Base-by-base conservation (phyloP, 345 rosid species). In the Camelina sativa region DNA sequence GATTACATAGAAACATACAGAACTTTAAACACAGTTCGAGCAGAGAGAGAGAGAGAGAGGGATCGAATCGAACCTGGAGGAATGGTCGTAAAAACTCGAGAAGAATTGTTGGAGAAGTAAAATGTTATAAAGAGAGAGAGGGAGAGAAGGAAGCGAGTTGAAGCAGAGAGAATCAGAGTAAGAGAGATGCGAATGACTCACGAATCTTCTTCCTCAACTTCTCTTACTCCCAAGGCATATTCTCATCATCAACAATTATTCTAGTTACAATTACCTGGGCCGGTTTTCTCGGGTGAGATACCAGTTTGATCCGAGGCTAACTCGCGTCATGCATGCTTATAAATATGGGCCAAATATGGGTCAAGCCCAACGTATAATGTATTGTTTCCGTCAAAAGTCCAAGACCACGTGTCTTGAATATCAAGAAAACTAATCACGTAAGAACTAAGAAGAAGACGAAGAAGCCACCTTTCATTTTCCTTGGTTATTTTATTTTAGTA, bases 161-260 rank as follows among this genome's bases (percentile, higher is more conserved):
- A 69, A 44, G 30, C 17, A 41, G 62, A 76, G 70, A 37, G 80
- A 56, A 76, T 69, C 61, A 76, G 71, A 71, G 72, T 22, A 0
- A 71, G 63, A 71, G 70, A 76, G 80, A 77, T 77, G 80, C 80
- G 76, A 77, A 77, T 71, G 80, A 77, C 22, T 15, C 30, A 40
- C 6, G 80, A 77, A 77, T 77, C 76, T 77, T 77, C 67, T 64
- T 38, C 76, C 71, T 76, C 30, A 28, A 23, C 25, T 28, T 28
- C 30, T 28, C 30, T 28, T 28, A 28, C 30, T 28, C 30, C 5
- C 30, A 28, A 28, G 30, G 30, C 30, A 28, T 28, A 28, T 28
- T 28, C 30, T 28, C 30, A 28, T 28, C 30, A 28, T 28, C 30
- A 28, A 28, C 30, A 28, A 28, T 28, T 28, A 28, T 28, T 28